These are phyloP conservation scores for Metarhizium brunneum DNA, from an alignment of 2,329 filamentous ascomycete genomes.

Conservation along the genomic window DNA sequence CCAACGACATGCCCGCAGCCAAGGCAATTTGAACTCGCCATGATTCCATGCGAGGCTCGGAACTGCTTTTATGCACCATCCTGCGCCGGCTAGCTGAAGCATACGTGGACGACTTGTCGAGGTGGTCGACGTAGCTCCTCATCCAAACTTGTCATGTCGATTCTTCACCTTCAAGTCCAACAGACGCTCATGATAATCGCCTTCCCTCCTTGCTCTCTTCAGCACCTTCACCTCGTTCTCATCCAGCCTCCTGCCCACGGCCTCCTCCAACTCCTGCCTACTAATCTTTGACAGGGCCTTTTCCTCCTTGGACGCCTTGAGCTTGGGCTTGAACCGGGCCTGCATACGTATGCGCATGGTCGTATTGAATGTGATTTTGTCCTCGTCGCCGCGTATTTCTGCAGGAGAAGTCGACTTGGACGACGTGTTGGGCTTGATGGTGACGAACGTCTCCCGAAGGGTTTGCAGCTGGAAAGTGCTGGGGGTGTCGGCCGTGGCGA, in stretches of 20 bases:
- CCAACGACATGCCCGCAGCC: too few species aligned
- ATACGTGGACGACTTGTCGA: neutral
- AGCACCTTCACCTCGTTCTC: constrained; percentile 81
- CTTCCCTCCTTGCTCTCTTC: constrained; percentile 75
- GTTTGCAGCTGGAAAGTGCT: constrained; percentile 71
- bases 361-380: constrained; percentile 57
- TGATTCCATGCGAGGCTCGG: constrained; percentile 1
- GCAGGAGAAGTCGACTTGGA: constrained; percentile 39
- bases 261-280: constrained; percentile 72
- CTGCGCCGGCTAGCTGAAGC: neutral
- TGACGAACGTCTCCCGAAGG: constrained; percentile 60
- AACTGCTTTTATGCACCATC: neutral
- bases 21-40: too few species aligned
- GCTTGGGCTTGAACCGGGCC: constrained; percentile 78
- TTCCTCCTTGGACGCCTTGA: constrained; percentile 73
- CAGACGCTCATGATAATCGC: constrained; percentile 81
- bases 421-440: constrained; percentile 44
- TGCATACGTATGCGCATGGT: constrained; percentile 85
- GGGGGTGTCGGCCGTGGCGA: constrained; percentile 53
- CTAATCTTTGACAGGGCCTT: constrained; percentile 80
- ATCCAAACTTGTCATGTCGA: constrained; percentile 76
- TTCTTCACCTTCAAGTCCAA: constrained; percentile 83
- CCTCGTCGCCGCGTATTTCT: constrained; percentile 70
- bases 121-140: constrained; percentile 4
- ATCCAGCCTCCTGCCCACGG: constrained; percentile 64